Evolutionary conservation across 1,284 basidiomycete genomes (phyloP).

Genomic region (Wolfiporia cocos): DNA sequence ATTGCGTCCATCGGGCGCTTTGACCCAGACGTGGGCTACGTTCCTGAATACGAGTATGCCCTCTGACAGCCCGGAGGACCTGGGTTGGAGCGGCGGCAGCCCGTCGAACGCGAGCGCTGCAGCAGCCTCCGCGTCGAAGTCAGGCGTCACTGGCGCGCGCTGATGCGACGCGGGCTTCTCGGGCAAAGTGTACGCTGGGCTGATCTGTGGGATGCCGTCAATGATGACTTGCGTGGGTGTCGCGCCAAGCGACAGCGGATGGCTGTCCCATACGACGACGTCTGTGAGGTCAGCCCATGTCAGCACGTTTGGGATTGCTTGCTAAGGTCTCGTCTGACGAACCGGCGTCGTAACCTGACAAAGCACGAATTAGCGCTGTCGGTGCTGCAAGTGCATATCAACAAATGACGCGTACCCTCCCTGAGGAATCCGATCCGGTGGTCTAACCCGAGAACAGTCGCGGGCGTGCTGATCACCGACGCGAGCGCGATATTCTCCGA

Average conservation of each 20-base stretch:
- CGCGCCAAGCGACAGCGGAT: constrained; percentile 70
- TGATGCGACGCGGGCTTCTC: constrained; percentile 45
- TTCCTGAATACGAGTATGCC: constrained; percentile 53
- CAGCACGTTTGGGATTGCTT: no score
- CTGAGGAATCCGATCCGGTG: constrained; percentile 79
- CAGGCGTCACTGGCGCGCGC: constrained; percentile 45
- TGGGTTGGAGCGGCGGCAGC: constrained; percentile 51
- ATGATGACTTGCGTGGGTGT: constrained; percentile 73
- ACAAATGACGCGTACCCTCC: constrained; percentile 30
- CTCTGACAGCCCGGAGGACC: constrained; percentile 25
- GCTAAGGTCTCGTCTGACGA: no score
- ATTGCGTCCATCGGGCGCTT: constrained; percentile 14
- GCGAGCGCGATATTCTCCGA: constrained; percentile 55
- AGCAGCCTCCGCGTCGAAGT: constrained; percentile 50
- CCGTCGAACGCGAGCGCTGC: constrained; percentile 58
- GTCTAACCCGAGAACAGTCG: constrained; percentile 69
- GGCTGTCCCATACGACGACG: constrained; percentile 66
- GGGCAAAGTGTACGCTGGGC: constrained; percentile 32
- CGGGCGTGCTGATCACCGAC: constrained; percentile 76
- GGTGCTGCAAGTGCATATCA: neutral
- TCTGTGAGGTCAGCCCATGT: constrained; percentile 27
- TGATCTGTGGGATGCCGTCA: constrained; percentile 61
- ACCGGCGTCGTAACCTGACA: constrained; percentile 45
- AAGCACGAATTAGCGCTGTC: neutral
- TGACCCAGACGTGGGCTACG: constrained; percentile 39